Percentiles rank a stretch among this genome's conserved stretches.
These are phyloP conservation scores for Leccinum subspadiceum DNA, from an alignment of 1,284 basidiomycete genomes.

Conservation along the genomic window DNA sequence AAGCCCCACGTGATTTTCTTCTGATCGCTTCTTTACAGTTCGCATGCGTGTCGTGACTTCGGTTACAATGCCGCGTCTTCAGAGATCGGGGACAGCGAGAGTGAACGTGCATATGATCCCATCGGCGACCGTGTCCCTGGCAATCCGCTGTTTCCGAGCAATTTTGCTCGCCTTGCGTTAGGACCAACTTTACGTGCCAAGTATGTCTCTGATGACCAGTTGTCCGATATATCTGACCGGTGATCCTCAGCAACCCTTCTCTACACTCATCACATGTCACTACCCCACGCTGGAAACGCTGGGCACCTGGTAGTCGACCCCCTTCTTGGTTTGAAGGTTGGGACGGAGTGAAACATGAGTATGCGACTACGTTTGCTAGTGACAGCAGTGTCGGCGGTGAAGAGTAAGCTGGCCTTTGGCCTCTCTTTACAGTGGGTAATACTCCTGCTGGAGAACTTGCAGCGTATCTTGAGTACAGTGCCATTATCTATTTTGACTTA, in stretches of 20 bases:
- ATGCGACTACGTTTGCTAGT: slow-evolving; percentile 32
- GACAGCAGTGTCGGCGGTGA: slow-evolving; percentile 29
- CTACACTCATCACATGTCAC: slow-evolving; percentile 16
- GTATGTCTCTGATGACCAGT: slow-evolving; percentile 34
- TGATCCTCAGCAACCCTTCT: slow-evolving; percentile 25
- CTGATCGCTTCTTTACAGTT: slow-evolving; percentile 13
- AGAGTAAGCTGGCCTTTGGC: slow-evolving; percentile 15
- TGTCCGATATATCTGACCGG: neutral
- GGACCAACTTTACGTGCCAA: slow-evolving; percentile 57
- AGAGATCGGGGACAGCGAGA: slow-evolving; percentile 29
- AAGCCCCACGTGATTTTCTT: neutral
- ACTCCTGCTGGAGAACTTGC: too few relatives aligned
- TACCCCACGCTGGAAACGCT: slow-evolving; percentile 25
- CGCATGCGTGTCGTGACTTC: slow-evolving; percentile 16
- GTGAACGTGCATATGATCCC: slow-evolving; percentile 36
- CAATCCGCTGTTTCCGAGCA: slow-evolving; percentile 65
- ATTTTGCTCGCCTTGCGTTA: slow-evolving; percentile 58
- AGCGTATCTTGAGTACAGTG: neutral
- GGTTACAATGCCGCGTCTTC: slow-evolving; percentile 16
- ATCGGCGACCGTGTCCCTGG: slow-evolving; percentile 56
- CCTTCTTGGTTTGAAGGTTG: slow-evolving; percentile 34
- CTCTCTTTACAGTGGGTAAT: neutral
- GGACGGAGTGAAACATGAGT: slow-evolving; percentile 32
- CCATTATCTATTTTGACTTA: neutral
- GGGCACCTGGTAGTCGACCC: slow-evolving; percentile 32